Base-by-base conservation (phyloP, 305 asterid genomes). In the Caryopteris hybrid region DNA sequence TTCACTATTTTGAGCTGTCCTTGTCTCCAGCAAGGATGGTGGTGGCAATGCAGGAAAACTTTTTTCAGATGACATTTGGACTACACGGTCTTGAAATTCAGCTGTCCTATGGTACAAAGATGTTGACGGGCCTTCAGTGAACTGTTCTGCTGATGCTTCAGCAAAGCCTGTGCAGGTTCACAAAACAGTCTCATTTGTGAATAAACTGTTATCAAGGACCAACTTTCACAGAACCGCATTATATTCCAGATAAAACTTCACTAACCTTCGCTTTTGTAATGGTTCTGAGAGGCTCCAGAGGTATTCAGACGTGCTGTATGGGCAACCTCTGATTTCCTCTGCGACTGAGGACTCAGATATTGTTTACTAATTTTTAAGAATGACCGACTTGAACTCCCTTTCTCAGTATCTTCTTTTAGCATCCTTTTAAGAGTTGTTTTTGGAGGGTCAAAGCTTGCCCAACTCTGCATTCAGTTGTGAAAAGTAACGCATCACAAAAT, bases 371-470 rank as follows among this genome's bases (percentile, higher is more conserved):
- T 71, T 45, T 79, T 79, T 70, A 68, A 56, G 48, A 76, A 70
- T 74, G 87, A 79, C 46, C 73, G 84, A 60, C 25, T 81, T 63
- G 87, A 64, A 77, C 83, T 81, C 47, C 72, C 74, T 70, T 81
- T 79, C 66, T 75, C 82, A 72, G 13, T 48, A 62, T 87, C 86
- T 66, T 75, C 88, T 74, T 82, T 84, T 70, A 84, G 77, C 64
- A 83, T 79, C 83, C 99, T 85, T 76, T 85, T 85, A 9, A 94
- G 88, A 64, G 95, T 91, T 74, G 96, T 86, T 81, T 88, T 91
- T n/a, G 85, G 85, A 77, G 95, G 88, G 66, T 85, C 87, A 64
- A 83, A 76, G 69, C 80, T 74, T 71, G 85, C 85, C 96, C 89
- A 87, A 74, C 82, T 77, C 99, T 94, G 98, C 88, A 81, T 51